phyloP scores from a whole-genome alignment of 1,139 yeast genomes.

The Yamadazyma taylorii region DNA sequence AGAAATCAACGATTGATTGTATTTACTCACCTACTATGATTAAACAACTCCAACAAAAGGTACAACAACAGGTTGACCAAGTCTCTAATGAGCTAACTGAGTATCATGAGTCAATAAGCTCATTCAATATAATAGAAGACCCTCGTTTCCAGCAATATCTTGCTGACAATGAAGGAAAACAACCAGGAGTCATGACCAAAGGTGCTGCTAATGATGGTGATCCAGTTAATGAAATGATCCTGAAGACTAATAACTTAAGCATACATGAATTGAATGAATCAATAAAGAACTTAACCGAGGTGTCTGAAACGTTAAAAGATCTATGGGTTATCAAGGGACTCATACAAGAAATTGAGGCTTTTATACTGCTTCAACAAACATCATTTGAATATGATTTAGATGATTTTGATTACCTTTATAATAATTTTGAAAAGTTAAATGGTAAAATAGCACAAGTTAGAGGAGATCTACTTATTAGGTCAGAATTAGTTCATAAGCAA shows the following conservation, averaged over 20 bases:
- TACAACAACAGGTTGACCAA: not conserved
- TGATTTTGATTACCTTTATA: conserved; percentile 20
- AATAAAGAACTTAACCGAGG: conserved; percentile 15
- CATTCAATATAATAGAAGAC: conserved; percentile 20
- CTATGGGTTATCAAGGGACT: conserved; percentile 24
- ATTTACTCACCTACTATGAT: conserved; percentile 6
- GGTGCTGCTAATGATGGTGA: too few relatives aligned
- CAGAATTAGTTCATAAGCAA: conserved; percentile 13
- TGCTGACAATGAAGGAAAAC: not conserved
- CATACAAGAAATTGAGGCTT: conserved; percentile 22
- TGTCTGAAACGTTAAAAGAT: conserved; percentile 20
- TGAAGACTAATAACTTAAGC: conserved; percentile 3
- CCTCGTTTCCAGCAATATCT: conserved; percentile 8
- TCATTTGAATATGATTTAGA: conserved; percentile 13
- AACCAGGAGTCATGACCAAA: conserved; percentile 4
- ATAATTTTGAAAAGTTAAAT: conserved; percentile 20
- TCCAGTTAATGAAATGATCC: too few relatives aligned
- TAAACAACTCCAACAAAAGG: conserved; percentile 8
- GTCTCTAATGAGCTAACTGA: conserved; percentile 2
- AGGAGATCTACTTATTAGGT: conserved; percentile 13
- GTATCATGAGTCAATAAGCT: conserved; percentile 13
- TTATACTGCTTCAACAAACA: conserved; percentile 8
- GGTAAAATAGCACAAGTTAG: conserved; percentile 10
- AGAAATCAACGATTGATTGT: not conserved
- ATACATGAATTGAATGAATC: conserved; percentile 23